These are phyloP conservation scores for Melastoma candidum DNA, from an alignment of 441 rosid species.

Conservation along the genomic window DNA sequence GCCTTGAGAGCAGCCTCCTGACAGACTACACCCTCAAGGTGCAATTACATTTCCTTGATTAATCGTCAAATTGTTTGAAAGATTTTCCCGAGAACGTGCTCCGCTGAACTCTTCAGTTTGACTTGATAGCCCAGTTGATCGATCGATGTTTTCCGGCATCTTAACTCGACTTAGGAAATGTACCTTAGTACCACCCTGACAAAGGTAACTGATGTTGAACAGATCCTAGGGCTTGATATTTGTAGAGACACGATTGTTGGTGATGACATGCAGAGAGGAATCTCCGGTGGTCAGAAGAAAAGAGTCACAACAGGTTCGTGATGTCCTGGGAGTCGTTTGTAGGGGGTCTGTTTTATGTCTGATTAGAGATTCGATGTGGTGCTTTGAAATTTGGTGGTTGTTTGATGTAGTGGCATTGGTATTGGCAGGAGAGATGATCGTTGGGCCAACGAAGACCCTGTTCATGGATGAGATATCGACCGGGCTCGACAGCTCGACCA, in stretches of 20 bases:
- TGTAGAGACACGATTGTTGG: conserved; percentile 9
- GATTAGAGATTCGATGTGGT: no score
- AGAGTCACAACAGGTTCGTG: conserved; percentile 8
- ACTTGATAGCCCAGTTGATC: no score
- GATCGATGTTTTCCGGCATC: background rate
- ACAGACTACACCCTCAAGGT: conserved; percentile 10
- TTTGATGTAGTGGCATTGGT: background rate
- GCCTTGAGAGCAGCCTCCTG: background rate
- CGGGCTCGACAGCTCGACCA: conserved; percentile 9
- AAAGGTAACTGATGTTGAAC: background rate
- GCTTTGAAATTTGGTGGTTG: background rate
- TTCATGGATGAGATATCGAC: conserved; percentile 9
- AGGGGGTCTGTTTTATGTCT: background rate
- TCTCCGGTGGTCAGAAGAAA: conserved; percentile 7
- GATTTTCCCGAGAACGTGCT: background rate
- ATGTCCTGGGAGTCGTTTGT: background rate
- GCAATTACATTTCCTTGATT: background rate
- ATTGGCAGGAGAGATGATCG: conserved; percentile 4
- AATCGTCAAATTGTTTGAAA: background rate
- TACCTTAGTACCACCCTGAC: no score
- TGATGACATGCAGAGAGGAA: conserved; percentile 6
- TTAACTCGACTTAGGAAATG: no score
- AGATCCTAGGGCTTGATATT: conserved; percentile 6
- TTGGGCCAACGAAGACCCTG: conserved; percentile 8
- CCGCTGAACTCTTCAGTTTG: no score